Percentiles rank a stretch among this genome's conserved stretches.
phyloP scores from a whole-genome alignment of 2,329 filamentous ascomycete species.

The Shiraia sp. region DNA sequence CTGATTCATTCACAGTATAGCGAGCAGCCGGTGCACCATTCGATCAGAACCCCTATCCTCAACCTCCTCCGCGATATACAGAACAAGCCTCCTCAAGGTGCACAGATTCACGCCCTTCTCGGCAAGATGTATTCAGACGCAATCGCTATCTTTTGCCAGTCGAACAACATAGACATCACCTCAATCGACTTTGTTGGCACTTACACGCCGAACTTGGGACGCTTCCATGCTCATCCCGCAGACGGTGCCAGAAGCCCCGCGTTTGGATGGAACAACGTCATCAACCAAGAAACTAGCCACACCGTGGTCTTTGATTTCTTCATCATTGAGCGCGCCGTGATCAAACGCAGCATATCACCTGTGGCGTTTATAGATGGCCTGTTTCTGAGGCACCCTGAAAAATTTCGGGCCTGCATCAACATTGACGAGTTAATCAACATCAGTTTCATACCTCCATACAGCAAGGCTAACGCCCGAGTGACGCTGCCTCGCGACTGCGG shows the following conservation, averaged over 20 bases:
- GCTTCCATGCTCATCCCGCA: constrained; percentile 19
- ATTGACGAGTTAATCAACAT: constrained; percentile 66
- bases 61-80: constrained; percentile 60
- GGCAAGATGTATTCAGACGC: constrained; percentile 61
- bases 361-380: constrained; percentile 63
- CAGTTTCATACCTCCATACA: constrained; percentile 61
- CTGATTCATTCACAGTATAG: constrained; percentile 52
- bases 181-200: constrained; percentile 60
- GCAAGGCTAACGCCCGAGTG: constrained; percentile 40
- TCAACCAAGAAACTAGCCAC: constrained; percentile 60
- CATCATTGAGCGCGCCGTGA: constrained; percentile 60
- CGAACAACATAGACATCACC: constrained; percentile 48
- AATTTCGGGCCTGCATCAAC: constrained; percentile 63
- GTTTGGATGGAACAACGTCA: constrained; percentile 60
- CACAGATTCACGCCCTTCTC: constrained; percentile 61
- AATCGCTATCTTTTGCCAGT: constrained; percentile 54
- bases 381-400: constrained; percentile 60
- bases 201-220: constrained; percentile 56
- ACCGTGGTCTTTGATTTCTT: constrained; percentile 64
- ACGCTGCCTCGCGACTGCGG: constrained; percentile 61
- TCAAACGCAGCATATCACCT: constrained; percentile 59
- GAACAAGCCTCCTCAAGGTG: constrained; percentile 58
- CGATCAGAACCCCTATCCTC: constrained; percentile 61
- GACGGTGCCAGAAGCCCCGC: constrained; percentile 44
- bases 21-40: constrained; percentile 58